A percentile compares a stretch with the other conserved stretches of the same genome.
Evolutionary conservation across 2,329 filamentous ascomycete species (phyloP).

Genomic region (Cordyceps javanica): DNA sequence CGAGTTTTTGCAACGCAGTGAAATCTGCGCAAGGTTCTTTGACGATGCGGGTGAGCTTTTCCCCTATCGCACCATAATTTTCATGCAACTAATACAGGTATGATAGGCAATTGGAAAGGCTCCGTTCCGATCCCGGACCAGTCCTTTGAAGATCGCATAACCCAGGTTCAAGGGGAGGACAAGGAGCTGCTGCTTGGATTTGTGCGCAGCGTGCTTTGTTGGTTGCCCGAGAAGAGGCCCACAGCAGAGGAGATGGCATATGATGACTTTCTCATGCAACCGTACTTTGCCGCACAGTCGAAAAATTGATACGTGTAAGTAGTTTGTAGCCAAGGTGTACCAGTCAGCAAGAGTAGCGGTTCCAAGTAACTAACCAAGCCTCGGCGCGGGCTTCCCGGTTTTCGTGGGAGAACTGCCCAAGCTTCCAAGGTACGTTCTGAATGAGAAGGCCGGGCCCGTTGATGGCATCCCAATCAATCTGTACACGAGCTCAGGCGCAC

Average conservation of each 20-base stretch:
- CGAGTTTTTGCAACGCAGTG: constrained; percentile 10
- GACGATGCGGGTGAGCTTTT: neutral
- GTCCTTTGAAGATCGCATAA: constrained; percentile 18
- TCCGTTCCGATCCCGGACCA: constrained; percentile 20
- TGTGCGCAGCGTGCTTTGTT: constrained; percentile 18
- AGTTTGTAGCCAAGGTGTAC: no score
- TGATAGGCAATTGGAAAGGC: constrained; percentile 22
- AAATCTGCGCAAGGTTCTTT: neutral
- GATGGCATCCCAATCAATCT: no score
- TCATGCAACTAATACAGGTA: neutral
- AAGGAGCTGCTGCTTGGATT: constrained; percentile 18
- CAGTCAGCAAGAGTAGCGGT: no score
- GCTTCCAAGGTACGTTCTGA: no score
- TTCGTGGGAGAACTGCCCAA: no score
- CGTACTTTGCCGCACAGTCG: neutral
- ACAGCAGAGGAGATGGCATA: constrained; percentile 19
- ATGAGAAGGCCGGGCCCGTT: no score
- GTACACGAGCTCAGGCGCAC: no score
- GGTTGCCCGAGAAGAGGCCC: constrained; percentile 21
- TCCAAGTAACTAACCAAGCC: no score
- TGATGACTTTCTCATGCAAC: constrained; percentile 13
- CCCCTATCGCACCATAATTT: neutral
- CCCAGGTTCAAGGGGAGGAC: constrained; percentile 17
- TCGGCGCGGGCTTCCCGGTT: no score
- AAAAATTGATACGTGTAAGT: neutral